A percentile compares a stretch with the other conserved stretches of the same genome.
phyloP scores from a whole-genome alignment of 1,139 yeast genomes.

The Wickerhamomyces sp. region DNA sequence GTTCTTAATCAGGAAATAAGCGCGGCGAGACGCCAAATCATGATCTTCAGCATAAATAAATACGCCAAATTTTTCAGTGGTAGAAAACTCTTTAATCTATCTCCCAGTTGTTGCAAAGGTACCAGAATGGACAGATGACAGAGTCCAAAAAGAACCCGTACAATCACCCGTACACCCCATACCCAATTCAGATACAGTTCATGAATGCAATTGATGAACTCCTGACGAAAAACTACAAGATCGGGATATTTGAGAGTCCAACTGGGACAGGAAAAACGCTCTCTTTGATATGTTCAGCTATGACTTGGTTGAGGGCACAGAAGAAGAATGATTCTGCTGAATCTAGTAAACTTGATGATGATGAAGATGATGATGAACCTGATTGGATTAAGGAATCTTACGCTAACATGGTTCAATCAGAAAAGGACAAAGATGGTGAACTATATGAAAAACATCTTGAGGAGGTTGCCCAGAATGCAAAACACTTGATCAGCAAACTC shows the following conservation, averaged over 20 bases:
- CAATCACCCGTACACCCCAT: constrained; percentile 79
- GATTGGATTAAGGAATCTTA: constrained; percentile 54
- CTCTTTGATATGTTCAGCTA: constrained; percentile 77
- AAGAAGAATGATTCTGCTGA: constrained; percentile 29
- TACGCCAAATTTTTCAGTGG: not conserved
- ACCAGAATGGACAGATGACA: constrained; percentile 5
- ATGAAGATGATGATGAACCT: constrained; percentile 52
- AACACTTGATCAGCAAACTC: constrained; percentile 13
- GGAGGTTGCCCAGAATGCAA: constrained; percentile 14
- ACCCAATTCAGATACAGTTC: constrained; percentile 68
- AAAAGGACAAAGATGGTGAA: constrained; percentile 29
- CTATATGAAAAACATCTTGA: constrained; percentile 36
- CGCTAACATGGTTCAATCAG: constrained; percentile 27
- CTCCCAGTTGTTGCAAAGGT: not conserved
- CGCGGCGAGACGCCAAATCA: too few species aligned
- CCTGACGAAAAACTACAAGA: constrained; percentile 50
- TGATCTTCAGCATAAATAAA: too few species aligned
- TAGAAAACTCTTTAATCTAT: not conserved
- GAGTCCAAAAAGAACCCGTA: constrained; percentile 26
- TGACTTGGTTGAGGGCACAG: constrained; percentile 77
- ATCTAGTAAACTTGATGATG: constrained; percentile 23
- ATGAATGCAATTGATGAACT: constrained; percentile 73
- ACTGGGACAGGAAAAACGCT: constrained; percentile 95
- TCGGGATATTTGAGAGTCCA: constrained; percentile 89
- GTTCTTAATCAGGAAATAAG: too few species aligned